Conservation (phyloP, 495 filamentous ascomycete genomes). For the Platismatia glauca region DNA sequence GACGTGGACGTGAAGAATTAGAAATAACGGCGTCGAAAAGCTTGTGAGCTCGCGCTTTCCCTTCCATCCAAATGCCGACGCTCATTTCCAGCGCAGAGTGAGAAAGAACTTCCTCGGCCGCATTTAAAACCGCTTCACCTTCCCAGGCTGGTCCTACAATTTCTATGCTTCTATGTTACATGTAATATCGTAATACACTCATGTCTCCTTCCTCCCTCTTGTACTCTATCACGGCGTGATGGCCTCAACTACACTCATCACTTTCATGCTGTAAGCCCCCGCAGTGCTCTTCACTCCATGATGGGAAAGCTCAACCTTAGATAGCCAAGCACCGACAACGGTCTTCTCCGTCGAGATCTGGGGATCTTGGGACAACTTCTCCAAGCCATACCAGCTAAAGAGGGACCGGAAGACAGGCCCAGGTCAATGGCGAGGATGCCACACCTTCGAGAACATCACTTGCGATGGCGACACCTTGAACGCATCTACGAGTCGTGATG, state of each 20-base stretch:
- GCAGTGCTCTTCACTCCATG: not conserved
- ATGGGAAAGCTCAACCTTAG: constrained; percentile 17
- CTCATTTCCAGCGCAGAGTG: not conserved
- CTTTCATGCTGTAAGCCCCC: constrained; percentile 60
- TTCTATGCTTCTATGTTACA: not conserved
- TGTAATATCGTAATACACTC: not conserved
- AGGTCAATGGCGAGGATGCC: constrained; percentile 76
- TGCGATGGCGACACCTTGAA: constrained; percentile 60
- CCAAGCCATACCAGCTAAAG: constrained; percentile 65
- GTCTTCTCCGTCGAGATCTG: constrained; percentile 67
- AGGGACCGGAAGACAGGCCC: constrained; percentile 59
- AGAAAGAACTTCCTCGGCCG: not conserved
- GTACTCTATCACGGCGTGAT: constrained; percentile 32
- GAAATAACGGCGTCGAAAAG: not conserved
- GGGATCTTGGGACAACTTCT: constrained; percentile 93
- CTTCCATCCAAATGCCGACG: not conserved
- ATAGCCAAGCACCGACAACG: constrained; percentile 57
- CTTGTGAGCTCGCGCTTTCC: not conserved
- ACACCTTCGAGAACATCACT: constrained; percentile 73
- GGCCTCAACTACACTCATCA: constrained; percentile 67
- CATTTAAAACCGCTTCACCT: not conserved
- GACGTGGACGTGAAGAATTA: too few species aligned
- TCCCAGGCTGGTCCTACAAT: constrained; percentile 9
- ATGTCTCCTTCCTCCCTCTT: not conserved
- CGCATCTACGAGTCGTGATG: constrained; percentile 50